Base-by-base conservation (phyloP, 2,329 filamentous ascomycete species). In the Macrophomina pseudophaseolina region DNA sequence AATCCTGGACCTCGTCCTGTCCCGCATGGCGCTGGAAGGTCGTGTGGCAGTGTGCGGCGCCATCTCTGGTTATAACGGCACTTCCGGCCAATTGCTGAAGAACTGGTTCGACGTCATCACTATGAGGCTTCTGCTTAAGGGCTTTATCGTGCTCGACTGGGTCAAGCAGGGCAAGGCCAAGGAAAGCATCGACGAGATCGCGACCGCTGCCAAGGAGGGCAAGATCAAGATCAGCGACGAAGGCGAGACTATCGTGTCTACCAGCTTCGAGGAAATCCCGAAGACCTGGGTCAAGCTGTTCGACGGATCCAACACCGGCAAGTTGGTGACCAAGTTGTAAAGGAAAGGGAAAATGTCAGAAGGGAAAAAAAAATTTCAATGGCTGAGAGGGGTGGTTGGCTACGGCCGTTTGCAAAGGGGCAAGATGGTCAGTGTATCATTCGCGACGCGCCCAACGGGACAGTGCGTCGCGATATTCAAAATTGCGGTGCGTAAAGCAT, bases 81-180 rank as follows among this genome's bases (percentile, higher is more conserved):
- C 71, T 28, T 69, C 69, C 1, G 68, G 64, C 23, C 35, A 11
- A 2, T 32, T 38, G 23, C 67, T 82, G 32, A 73, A 72, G 70
- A 83, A 82, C 68, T 82, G 80, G 79, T 79, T 80, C 68, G 78
- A 82, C 71, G 72, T 83, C 38, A 75, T 74, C 35, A 52, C 59
- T 62, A 84, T 82, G 69, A 71, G 81, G 18, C 69, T 83, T 23
- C 76, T 76, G 65, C 72, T 84, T 30, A 76, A 74, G 68, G 82
- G 82, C 0, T 93, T 94, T 78, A 89, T 93, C 69, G 85, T 92
- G 58, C 86, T 91, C 65, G 91, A 93, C 75, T 91, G 52, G 46
- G 32, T 51, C 28, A 16, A 54, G 23, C 35, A 42, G 49, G 62
- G 51, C 40, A 66, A 66, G 42, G 53, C 64, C 16, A 59, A 66